Evolutionary conservation across 2,329 filamentous ascomycete genomes (phyloP), one percentile per base, ranked within the genome.

Genomic region (Penicillium fuscoglaucum): DNA sequence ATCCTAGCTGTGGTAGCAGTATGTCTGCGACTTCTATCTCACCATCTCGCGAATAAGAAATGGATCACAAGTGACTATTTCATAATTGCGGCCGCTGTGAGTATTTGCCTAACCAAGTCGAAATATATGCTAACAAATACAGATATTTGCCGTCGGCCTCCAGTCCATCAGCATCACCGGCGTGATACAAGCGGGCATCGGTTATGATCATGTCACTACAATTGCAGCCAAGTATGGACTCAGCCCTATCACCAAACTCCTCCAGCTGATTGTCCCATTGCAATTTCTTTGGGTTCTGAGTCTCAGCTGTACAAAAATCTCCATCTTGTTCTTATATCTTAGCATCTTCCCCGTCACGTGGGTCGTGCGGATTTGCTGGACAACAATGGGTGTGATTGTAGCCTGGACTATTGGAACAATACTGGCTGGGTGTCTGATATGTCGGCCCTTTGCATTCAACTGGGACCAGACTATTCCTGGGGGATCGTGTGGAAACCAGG

Each of bases 351-450:
- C 63, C 9, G 61, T 65, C n/a, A 58, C 43, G 8, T 59, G 58
- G 59, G 55, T 62, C 9, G 55, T 64, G 10, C 48, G 54, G 7
- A 44, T 60, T 1, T 50, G 50, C 12, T 62, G 60, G 59, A 21
- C n/a, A 3, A 66, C 61, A 7, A 64, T 66, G 6, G 33, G 33
- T 13, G 48, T 68, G 21, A 66, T 69, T 37, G 29, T 61, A 3
- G 55, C 59, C n/a, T 65, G 66, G 65, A 53, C 66, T 3, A 58
- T 66, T 12, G 64, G 62, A 5, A 79, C 74, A 1, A 69, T 74
- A 15, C 62, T 65, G 5, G 64, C 59, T 0, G 61, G 61, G 0
- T 65, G 58, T 52, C 47, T 66, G n/a, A 60, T 62, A 21, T 71
- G 67, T 55, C 59, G 62, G 4, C 67, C 67, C 0, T 62, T 70